Conservation (phyloP, 2,329 filamentous ascomycete genomes). For the Laburnicola sp. region DNA sequence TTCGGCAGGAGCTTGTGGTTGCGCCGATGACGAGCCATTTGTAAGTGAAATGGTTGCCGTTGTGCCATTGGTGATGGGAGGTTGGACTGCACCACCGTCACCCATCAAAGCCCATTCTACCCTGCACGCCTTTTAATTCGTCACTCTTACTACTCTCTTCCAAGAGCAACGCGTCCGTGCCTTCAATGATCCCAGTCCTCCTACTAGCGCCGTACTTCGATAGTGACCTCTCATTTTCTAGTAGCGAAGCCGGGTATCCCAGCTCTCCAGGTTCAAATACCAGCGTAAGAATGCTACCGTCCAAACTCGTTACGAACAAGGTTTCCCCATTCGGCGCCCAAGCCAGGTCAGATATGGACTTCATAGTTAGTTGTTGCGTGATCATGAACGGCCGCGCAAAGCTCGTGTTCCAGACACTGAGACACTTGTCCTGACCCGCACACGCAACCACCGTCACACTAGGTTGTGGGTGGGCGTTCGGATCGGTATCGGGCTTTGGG, state of each 20-base stretch:
- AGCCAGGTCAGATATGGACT: slow-evolving; percentile 90
- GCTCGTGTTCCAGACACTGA: slow-evolving; percentile 98
- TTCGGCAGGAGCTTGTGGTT: slow-evolving; percentile 37
- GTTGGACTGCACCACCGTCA: slow-evolving; percentile 58
- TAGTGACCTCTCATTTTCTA: slow-evolving; percentile 90
- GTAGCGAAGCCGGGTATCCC: slow-evolving; percentile 80
- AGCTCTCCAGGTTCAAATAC: slow-evolving; percentile 86
- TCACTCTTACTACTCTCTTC: slow-evolving; percentile 92
- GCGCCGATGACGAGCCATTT: slow-evolving; percentile 54
- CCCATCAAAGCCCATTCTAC: slow-evolving; percentile 99
- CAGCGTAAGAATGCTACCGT: slow-evolving; percentile 81
- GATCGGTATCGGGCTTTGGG: slow-evolving; percentile 54
- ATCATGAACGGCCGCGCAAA: slow-evolving; percentile 90
- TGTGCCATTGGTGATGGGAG: slow-evolving; percentile 58
- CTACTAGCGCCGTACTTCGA: slow-evolving; percentile 90
- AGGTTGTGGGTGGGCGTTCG: slow-evolving; percentile 46
- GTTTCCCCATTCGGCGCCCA: slow-evolving; percentile 93
- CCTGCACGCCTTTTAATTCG: slow-evolving; percentile 86
- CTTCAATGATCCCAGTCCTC: slow-evolving; percentile 89
- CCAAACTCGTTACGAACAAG: slow-evolving; percentile 82
- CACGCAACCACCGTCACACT: slow-evolving; percentile 94
- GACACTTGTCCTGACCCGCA: slow-evolving; percentile 91
- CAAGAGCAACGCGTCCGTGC: slow-evolving; percentile 81
- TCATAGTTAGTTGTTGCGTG: slow-evolving; percentile 82
- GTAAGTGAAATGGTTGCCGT: slow-evolving; percentile 19